Evolutionary conservation across 164 flowering plant species (phyloP).

Genomic region (Tetrastigma voinierianum): DNA sequence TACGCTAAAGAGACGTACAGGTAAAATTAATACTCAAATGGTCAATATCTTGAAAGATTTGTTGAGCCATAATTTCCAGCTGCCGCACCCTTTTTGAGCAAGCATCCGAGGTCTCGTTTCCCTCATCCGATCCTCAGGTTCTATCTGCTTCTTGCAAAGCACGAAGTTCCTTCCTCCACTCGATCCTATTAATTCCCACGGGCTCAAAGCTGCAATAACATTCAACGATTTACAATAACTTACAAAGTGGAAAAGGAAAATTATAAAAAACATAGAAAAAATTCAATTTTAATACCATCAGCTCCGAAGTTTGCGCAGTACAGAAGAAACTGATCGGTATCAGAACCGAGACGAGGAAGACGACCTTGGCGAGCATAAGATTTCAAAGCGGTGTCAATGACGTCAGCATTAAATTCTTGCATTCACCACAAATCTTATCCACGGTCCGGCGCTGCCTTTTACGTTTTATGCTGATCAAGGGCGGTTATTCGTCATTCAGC

Average conservation of each 20-base stretch:
- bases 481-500: conserved; percentile 27
- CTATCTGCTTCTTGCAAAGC: conserved; percentile 53
- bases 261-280: neutral
- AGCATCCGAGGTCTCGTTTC: conserved; percentile 21
- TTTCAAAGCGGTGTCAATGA: conserved; percentile 56
- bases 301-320: conserved; percentile 35
- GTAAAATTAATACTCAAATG: conserved; percentile 17
- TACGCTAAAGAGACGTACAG: no score
- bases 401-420: conserved; percentile 49
- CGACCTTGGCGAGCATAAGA: conserved; percentile 68
- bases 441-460: conserved; percentile 71
- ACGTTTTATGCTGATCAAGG: conserved; percentile 57
- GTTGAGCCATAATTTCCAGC: conserved; percentile 55
- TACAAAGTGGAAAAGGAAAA: neutral
- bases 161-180: conserved; percentile 48
- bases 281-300: conserved; percentile 22
- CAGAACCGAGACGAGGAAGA: conserved; percentile 62
- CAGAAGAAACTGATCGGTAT: conserved; percentile 51
- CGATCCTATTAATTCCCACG: conserved; percentile 55
- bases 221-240: neutral
- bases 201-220: conserved; percentile 44
- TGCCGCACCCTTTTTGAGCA: conserved; percentile 21
- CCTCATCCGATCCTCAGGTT: conserved; percentile 12
- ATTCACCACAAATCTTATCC: conserved; percentile 52
- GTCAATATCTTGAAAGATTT: conserved; percentile 40